Conservation (phyloP, 139 green algal genomes). For the Auxenochlorella pyrenoidosa region DNA sequence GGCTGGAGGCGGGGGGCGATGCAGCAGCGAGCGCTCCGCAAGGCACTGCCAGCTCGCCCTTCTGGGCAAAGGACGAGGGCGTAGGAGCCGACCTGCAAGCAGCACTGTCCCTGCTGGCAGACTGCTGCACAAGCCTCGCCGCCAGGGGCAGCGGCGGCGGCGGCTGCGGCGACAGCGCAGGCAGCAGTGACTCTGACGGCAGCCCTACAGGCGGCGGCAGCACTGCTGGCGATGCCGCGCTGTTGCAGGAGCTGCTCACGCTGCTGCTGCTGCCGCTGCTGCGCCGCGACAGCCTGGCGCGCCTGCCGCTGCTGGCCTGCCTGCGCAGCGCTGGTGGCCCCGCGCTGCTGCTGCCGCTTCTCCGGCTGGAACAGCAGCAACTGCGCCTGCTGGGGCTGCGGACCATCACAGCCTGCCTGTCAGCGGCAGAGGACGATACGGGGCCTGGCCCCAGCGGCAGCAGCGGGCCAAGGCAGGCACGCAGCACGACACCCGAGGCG, state of each 20-base stretch:
- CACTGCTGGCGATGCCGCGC: conserved; percentile 9
- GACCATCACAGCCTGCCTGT: conserved; percentile 39
- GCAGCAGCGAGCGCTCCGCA: not conserved
- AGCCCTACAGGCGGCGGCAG: not conserved
- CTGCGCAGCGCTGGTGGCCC: conserved; percentile 21
- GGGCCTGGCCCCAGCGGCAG: not conserved
- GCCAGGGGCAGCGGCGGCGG: not conserved
- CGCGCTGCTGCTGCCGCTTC: conserved; percentile 38
- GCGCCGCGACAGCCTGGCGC: conserved; percentile 16
- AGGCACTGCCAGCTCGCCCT: not conserved
- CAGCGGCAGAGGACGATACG: not conserved
- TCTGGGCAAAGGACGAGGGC: not conserved
- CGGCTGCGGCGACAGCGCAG: conserved; percentile 2
- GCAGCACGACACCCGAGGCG: not conserved
- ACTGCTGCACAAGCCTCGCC: conserved; percentile 19
- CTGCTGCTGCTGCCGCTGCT: conserved; percentile 32
- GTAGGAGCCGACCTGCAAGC: conserved; percentile 17
- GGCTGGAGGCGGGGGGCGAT: too few species aligned
- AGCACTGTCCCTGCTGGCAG: not conserved
- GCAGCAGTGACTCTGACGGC: too few species aligned
- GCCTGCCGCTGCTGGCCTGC: conserved; percentile 30
- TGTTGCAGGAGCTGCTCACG: conserved; percentile 50
- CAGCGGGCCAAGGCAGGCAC: not conserved
- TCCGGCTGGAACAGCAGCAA: conserved; percentile 42
- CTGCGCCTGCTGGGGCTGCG: conserved; percentile 53